These are phyloP conservation scores for Mytilinidion resinicola DNA, from an alignment of 495 filamentous ascomycete species.

Conservation along the genomic window DNA sequence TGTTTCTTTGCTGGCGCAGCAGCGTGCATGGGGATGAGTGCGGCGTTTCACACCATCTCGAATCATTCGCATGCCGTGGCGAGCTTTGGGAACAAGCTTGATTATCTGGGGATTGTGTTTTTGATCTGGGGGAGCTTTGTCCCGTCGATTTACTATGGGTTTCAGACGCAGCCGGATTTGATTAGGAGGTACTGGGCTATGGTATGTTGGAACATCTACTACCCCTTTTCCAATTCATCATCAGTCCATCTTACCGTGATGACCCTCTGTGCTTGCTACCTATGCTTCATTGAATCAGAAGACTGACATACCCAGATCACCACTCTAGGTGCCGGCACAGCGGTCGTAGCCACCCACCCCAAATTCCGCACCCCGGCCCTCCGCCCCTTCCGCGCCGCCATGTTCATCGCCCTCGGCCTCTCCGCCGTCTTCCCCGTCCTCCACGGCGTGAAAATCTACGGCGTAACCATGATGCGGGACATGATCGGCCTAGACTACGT, in stretches of 20 bases:
- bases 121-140: constrained; percentile 85
- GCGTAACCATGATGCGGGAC: constrained; percentile 49
- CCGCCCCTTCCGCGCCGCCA: constrained; percentile 77
- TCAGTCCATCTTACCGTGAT: too few species aligned
- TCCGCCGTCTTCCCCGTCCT: constrained; percentile 75
- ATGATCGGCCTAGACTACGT: constrained; percentile 82
- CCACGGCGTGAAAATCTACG: constrained; percentile 64
- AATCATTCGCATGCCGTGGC: constrained; percentile 58
- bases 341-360: constrained; percentile 66
- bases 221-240: not conserved
- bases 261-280: too few species aligned
- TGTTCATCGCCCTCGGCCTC: constrained; percentile 87
- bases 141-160: constrained; percentile 81
- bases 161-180: constrained; percentile 58
- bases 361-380: constrained; percentile 74
- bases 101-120: constrained; percentile 86
- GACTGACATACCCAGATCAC: constrained; percentile 52
- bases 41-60: constrained; percentile 66
- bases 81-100: constrained; percentile 64
- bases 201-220: constrained; percentile 40
- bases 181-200: constrained; percentile 67
- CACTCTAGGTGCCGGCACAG: constrained; percentile 66
- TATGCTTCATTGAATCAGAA: too few species aligned
- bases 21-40: constrained; percentile 77
- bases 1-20: constrained; percentile 76